phyloP scores from a whole-genome alignment of 306 rosid species.

The Delonix regia region DNA sequence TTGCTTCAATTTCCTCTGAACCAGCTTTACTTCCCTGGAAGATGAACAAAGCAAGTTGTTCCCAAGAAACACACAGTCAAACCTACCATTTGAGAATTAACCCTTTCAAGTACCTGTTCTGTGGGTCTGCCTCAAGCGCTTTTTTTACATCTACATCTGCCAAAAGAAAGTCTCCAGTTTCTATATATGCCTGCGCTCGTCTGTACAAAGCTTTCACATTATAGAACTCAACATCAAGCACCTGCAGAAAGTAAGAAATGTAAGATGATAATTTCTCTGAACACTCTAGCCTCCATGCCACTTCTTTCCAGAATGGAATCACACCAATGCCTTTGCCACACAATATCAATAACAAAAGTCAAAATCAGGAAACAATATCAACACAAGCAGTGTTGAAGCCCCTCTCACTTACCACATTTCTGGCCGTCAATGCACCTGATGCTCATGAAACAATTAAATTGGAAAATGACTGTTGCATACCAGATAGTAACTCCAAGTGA shows the following conservation, averaged over 20 bases:
- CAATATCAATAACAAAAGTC: not conserved
- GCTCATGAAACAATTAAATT: constrained; percentile 17
- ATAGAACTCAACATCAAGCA: constrained; percentile 60
- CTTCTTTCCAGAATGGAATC: constrained; percentile 6
- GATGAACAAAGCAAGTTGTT: constrained; percentile 29
- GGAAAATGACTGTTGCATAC: constrained; percentile 5
- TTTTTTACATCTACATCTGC: constrained; percentile 69
- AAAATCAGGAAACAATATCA: constrained; percentile 10
- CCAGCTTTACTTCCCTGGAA: constrained; percentile 61
- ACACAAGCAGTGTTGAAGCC: not conserved
- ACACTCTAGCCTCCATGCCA: not conserved
- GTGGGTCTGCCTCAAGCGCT: constrained; percentile 73
- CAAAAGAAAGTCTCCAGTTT: constrained; percentile 52
- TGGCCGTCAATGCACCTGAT: constrained; percentile 4
- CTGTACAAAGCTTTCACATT: constrained; percentile 76
- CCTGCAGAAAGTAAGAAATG: constrained; percentile 43
- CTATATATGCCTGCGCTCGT: constrained; percentile 66
- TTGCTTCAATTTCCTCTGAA: constrained; percentile 63
- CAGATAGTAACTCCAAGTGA: not conserved
- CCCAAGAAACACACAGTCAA: not conserved
- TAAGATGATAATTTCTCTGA: constrained; percentile 13
- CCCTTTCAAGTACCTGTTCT: constrained; percentile 52
- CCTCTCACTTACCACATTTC: constrained; percentile 2
- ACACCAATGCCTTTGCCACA: not conserved
- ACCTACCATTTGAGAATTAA: constrained; percentile 15